Conservation (phyloP, 139 green algal genomes). For the Chlorella sp. region DNA sequence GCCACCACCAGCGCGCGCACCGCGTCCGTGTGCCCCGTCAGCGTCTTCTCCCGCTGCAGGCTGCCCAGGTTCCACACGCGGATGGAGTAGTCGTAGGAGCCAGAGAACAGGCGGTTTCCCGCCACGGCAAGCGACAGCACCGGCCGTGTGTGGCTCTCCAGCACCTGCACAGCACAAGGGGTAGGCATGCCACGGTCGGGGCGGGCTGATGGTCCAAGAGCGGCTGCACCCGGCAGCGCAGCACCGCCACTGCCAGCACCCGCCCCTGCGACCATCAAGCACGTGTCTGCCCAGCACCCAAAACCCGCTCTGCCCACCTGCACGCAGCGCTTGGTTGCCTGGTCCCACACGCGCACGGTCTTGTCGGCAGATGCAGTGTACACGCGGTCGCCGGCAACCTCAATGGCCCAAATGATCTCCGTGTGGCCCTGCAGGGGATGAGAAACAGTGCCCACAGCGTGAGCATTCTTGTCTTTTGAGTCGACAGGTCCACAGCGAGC, state of each 20-base stretch:
- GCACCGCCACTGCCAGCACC: not conserved
- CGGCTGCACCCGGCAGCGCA: not conserved
- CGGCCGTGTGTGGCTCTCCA: conserved; percentile 91
- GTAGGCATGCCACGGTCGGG: not conserved
- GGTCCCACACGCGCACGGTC: conserved; percentile 94
- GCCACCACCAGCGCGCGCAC: conserved; percentile 84
- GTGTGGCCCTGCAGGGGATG: conserved; percentile 82
- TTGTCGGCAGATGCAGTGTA: conserved; percentile 93
- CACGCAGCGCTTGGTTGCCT: conserved; percentile 53
- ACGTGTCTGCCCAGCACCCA: not conserved
- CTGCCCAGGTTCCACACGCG: conserved; percentile 86
- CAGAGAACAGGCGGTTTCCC: conserved; percentile 83
- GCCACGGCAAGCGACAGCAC: conserved; percentile 90
- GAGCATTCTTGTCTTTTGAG: not conserved
- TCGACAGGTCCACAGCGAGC: not conserved
- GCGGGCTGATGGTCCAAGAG: not conserved
- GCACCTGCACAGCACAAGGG: conserved; percentile 55
- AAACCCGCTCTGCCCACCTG: conserved; percentile 24
- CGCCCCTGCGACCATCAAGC: not conserved
- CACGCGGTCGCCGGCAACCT: conserved; percentile 74
- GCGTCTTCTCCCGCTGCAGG: conserved; percentile 77
- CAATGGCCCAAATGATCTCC: conserved; percentile 96
- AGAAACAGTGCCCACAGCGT: too few species aligned
- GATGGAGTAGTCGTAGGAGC: conserved; percentile 95
- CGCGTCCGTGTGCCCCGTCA: conserved; percentile 88